Percentiles rank a stretch among this genome's conserved stretches.
Conservation (phyloP, 345 rosid genomes). For the Linum lewisii region DNA sequence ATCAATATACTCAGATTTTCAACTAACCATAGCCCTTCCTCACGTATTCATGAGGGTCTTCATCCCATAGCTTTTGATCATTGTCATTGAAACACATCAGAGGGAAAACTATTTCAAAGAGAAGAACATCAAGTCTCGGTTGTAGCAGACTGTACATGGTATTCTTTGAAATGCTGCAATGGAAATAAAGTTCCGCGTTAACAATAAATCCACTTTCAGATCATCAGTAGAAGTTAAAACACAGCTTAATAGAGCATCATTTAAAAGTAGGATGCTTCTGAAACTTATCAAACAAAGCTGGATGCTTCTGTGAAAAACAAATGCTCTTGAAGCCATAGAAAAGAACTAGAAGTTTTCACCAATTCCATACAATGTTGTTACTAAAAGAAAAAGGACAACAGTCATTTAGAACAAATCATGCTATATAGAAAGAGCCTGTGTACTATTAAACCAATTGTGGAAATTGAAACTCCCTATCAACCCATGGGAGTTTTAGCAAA, state of each 20-base stretch:
- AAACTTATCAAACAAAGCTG: neutral
- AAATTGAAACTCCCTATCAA: too few species aligned
- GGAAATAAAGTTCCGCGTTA: slow-evolving; percentile 7
- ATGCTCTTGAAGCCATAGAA: too few species aligned
- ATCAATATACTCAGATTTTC: neutral
- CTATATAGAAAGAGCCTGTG: too few species aligned
- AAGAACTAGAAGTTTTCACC: too few species aligned
- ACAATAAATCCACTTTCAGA: neutral
- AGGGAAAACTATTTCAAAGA: slow-evolving; percentile 95
- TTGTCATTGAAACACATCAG: slow-evolving; percentile 94
- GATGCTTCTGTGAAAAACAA: too few species aligned
- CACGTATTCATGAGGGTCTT: slow-evolving; percentile 99
- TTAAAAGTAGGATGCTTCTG: neutral
- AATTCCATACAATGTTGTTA: too few species aligned
- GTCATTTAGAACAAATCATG: too few species aligned
- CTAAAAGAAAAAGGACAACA: too few species aligned
- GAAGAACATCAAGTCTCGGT: slow-evolving; percentile 78
- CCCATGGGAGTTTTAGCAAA: too few species aligned
- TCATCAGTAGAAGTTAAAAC: neutral
- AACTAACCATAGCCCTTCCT: slow-evolving; percentile 98
- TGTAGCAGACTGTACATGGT: slow-evolving; percentile 78
- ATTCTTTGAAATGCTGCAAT: slow-evolving; percentile 71
- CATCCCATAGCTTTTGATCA: slow-evolving; percentile 99
- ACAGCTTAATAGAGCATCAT: neutral
- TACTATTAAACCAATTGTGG: too few species aligned